These are phyloP conservation scores for Hypocrella siamensis DNA, from an alignment of 2,329 filamentous ascomycete species.

Conservation along the genomic window DNA sequence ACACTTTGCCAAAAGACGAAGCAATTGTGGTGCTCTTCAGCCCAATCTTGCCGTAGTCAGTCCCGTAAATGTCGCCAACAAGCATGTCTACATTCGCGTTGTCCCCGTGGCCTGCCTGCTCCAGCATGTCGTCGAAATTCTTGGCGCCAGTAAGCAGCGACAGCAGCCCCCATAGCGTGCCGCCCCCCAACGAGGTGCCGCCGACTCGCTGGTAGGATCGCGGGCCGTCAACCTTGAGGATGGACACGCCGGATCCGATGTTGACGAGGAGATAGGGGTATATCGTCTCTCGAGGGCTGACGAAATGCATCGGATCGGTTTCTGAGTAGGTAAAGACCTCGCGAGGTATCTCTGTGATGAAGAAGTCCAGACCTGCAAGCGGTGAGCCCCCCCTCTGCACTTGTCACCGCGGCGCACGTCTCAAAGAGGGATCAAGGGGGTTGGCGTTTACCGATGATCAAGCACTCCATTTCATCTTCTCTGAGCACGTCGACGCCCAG, in stretches of 20 bases:
- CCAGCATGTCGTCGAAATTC: constrained; percentile 96
- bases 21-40: constrained; percentile 93
- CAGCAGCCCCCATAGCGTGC: constrained; percentile 92
- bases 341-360: constrained; percentile 92
- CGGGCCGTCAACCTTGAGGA: constrained; percentile 91
- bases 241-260: constrained; percentile 91
- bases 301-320: constrained; percentile 78
- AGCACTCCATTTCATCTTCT: constrained; percentile 97
- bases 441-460: constrained; percentile 84
- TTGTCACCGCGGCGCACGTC: no score
- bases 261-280: constrained; percentile 97
- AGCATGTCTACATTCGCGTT: constrained; percentile 91
- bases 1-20: constrained; percentile 92
- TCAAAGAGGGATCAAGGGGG: no score
- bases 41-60: constrained; percentile 90
- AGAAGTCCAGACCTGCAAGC: constrained; percentile 73
- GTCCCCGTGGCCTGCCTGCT: constrained; percentile 78
- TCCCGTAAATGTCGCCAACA: constrained; percentile 94
- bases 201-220: constrained; percentile 80
- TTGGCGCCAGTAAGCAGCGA: constrained; percentile 83
- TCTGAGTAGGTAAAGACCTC: constrained; percentile 97
- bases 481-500: constrained; percentile 76
- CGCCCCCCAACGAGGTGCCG: constrained; percentile 84
- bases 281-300: constrained; percentile 59
- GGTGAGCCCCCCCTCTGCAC: neutral